phyloP scores from a whole-genome alignment of 2,329 filamentous ascomycete species.

The Fusarium scirpi region DNA sequence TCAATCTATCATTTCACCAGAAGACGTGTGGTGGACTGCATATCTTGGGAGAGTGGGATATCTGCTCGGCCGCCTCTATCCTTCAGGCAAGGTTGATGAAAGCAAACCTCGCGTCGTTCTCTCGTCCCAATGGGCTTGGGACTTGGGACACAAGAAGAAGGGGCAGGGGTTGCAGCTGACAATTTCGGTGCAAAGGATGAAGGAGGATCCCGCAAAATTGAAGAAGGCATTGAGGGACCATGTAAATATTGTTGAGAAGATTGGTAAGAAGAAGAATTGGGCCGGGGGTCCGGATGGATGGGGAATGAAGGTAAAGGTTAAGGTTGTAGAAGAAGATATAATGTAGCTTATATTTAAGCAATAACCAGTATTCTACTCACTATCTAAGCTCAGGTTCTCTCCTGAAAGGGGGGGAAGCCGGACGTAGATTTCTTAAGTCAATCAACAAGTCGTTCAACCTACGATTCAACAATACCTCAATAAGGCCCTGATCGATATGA shows the following conservation, averaged over 20 bases:
- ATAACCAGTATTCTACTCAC: too few relatives aligned
- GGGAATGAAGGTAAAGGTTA: constrained; percentile 26
- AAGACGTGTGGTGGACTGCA: constrained; percentile 30
- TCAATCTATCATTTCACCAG: constrained; percentile 15
- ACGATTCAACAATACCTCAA: too few relatives aligned
- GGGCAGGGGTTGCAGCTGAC: constrained; percentile 15
- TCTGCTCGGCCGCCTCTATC: constrained; percentile 19
- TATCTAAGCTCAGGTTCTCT: too few relatives aligned
- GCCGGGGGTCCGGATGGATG: constrained; percentile 23
- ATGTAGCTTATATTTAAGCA: not conserved
- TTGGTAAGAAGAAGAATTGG: constrained; percentile 32
- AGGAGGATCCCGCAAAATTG: constrained; percentile 21
- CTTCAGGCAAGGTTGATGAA: constrained; percentile 20
- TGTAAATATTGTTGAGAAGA: constrained; percentile 26
- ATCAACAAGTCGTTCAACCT: too few relatives aligned
- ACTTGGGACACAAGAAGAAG: constrained; percentile 15
- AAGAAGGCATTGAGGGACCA: constrained; percentile 20
- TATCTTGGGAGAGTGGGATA: constrained; percentile 28
- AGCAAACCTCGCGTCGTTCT: constrained; percentile 21
- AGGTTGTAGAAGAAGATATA: constrained; percentile 27
- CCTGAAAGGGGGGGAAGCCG: too few relatives aligned
- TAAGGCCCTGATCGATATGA: too few relatives aligned
- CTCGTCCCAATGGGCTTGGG: constrained; percentile 26
- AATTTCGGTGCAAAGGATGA: constrained; percentile 25
- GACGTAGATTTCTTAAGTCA: too few relatives aligned